Evolutionary conservation across 2,329 filamentous ascomycete genomes (phyloP), one percentile per base, ranked within the genome.

Genomic region (Penicillium corylophilum): DNA sequence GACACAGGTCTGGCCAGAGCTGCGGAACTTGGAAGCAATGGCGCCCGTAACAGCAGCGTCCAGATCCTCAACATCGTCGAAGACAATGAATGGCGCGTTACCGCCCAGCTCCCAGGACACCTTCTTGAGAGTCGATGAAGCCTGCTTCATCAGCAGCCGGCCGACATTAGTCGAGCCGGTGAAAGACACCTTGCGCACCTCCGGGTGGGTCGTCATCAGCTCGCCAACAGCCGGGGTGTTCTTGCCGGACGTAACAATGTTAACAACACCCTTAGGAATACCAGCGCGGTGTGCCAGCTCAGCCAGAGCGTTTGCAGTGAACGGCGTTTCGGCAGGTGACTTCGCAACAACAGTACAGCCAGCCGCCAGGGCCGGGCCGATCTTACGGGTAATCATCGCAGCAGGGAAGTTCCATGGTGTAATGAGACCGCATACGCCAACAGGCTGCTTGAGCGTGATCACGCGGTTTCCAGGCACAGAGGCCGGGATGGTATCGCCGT

Each of bases 61-160:
- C 18, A 97, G 76, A 67, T 97, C 90, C 18, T 93, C 89, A 15
- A 71, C 71, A 66, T 97, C 93, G 66, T 97, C 91, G 67, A 97
- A 97, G 29, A 97, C 90, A 60, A 97, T 96, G 70, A 96, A 95
- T 1, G 93, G 93, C 0, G 93, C 89, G 70, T 97, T 97, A 43
- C 93, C 94, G 48, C 93, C 93, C 1, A 97, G 86, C 71, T 97
- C 93, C 71, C 96, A 88, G 0, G 89, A 94, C 1, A 89, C 78
- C 68, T 89, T 89, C 81, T 97, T 97, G 24, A 90, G 76, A 0
- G 91, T 96, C 36, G 83, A 81, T 0, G 91, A 84, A 10, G 88
- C 87, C 73, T 96, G 92, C 77, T 89, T 88, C 91, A 96, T 96
- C 48, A 99, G 83, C 75, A 96, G 74, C 60, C 81, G 84, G 22